A percentile compares a stretch with the other conserved stretches of the same genome.
Evolutionary conservation across 306 rosid genomes (phyloP).

Genomic region (Carpinus fangiana): DNA sequence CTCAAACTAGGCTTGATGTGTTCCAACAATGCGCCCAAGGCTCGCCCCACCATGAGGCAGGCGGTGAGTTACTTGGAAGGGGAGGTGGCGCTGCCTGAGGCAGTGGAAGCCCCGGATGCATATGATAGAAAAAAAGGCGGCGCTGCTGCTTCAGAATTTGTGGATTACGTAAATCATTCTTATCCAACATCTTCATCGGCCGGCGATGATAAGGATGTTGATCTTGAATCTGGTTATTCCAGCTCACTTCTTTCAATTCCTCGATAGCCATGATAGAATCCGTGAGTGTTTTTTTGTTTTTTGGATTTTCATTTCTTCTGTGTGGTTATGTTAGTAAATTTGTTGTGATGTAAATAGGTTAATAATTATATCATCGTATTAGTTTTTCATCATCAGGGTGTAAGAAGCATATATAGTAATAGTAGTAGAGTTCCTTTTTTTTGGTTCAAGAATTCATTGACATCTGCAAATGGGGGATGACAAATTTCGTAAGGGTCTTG

Average conservation of each 20-base stretch:
- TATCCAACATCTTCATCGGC: constrained; percentile 36
- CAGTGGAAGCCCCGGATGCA: constrained; percentile 22
- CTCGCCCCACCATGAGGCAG: constrained; percentile 49
- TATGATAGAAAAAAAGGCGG: constrained; percentile 21
- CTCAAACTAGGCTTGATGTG: constrained; percentile 54
- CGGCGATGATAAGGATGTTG: constrained; percentile 32
- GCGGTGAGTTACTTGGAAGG: constrained; percentile 54
- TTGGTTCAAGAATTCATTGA: background rate
- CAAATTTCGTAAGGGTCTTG: background rate
- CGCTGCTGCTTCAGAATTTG: background rate
- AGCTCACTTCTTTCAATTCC: constrained; percentile 29
- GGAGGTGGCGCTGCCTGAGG: constrained; percentile 38
- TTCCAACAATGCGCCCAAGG: constrained; percentile 37
- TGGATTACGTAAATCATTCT: constrained; percentile 28
- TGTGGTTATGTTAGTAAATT: background rate
- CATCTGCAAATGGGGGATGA: background rate
- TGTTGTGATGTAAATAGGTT: background rate
- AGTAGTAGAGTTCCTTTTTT: background rate
- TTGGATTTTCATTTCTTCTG: background rate
- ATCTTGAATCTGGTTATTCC: constrained; percentile 32
- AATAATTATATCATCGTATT: background rate
- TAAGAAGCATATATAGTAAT: background rate
- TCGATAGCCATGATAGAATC: background rate
- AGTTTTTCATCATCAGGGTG: background rate
- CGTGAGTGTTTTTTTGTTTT: background rate